Evolutionary conservation across 495 filamentous ascomycete species (phyloP).

Genomic region (Penicillium bovifimosum): DNA sequence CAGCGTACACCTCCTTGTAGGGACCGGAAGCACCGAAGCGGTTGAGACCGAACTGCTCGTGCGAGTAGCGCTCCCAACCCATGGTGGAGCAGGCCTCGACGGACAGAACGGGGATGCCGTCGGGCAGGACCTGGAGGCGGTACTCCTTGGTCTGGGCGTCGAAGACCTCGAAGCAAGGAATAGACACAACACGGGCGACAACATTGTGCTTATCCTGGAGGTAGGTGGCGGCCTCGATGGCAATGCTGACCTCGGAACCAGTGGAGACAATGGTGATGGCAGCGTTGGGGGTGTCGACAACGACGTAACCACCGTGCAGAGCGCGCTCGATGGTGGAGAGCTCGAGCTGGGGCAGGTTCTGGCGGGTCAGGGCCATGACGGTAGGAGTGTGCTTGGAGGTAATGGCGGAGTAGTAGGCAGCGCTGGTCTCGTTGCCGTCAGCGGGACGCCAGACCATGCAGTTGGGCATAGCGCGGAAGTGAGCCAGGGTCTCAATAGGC

Average conservation of each 20-base stretch:
- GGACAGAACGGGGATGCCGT: slow-evolving; percentile 88
- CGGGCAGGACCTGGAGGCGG: slow-evolving; percentile 81
- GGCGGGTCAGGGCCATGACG: slow-evolving; percentile 91
- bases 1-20: slow-evolving; percentile 97
- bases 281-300: slow-evolving; percentile 76
- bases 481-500: slow-evolving; percentile 97
- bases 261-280: slow-evolving; percentile 89
- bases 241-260: slow-evolving; percentile 92
- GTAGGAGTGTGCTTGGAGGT: slow-evolving; percentile 85
- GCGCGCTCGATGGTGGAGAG: slow-evolving; percentile 79
- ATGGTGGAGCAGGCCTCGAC: slow-evolving; percentile 91
- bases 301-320: slow-evolving; percentile 91
- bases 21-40: slow-evolving; percentile 94
- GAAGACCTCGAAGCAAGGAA: slow-evolving; percentile 97
- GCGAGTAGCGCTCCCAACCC: slow-evolving; percentile 97
- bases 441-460: slow-evolving; percentile 99
- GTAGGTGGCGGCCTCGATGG: slow-evolving; percentile 83
- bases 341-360: slow-evolving; percentile 98
- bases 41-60: slow-evolving; percentile 99
- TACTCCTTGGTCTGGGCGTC: slow-evolving; percentile 92
- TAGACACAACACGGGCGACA: slow-evolving; percentile 86
- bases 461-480: slow-evolving; percentile 99
- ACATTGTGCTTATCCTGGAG: slow-evolving; percentile 86
- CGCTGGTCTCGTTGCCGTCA: slow-evolving; percentile 97
- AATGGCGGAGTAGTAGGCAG: slow-evolving; percentile 93